Evolutionary conservation across 257 asterid genomes (phyloP).

Genomic region (Solanum gracilifrons): DNA sequence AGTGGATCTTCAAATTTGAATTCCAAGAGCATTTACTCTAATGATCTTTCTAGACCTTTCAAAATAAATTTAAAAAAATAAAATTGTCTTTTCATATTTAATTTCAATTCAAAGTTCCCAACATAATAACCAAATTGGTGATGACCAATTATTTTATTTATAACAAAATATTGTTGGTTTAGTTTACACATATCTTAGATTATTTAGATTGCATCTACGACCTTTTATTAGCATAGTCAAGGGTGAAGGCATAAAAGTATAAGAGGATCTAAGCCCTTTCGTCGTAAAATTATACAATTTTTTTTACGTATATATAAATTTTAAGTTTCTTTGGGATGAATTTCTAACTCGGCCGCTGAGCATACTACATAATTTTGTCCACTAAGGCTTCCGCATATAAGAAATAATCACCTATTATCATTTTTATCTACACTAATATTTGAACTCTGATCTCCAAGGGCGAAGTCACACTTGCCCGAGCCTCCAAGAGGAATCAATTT

Average conservation of each 20-base stretch:
- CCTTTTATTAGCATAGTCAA: neutral
- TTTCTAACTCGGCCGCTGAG: neutral
- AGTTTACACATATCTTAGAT: neutral
- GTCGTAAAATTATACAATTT: neutral
- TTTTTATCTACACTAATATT: neutral
- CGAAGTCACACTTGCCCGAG: neutral
- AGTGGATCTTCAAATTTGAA: neutral
- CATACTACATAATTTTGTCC: neutral
- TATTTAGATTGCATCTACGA: neutral
- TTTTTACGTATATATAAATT: neutral
- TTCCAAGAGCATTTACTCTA: neutral
- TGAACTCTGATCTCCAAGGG: neutral
- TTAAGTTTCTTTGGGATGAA: neutral
- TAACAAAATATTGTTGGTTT: neutral
- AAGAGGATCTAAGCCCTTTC: neutral
- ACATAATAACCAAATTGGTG: neutral
- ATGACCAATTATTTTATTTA: neutral
- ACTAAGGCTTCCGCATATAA: neutral
- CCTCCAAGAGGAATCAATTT: neutral
- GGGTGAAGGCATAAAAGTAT: neutral
- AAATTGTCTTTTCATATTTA: neutral
- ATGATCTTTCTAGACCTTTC: neutral
- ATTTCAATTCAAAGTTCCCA: neutral
- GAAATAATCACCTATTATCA: neutral
- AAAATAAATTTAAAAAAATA: neutral